Evolutionary conservation across 306 rosid genomes (phyloP), one percentile per base, ranked within the genome.

Genomic region (Casuarina cunninghamiana): DNA sequence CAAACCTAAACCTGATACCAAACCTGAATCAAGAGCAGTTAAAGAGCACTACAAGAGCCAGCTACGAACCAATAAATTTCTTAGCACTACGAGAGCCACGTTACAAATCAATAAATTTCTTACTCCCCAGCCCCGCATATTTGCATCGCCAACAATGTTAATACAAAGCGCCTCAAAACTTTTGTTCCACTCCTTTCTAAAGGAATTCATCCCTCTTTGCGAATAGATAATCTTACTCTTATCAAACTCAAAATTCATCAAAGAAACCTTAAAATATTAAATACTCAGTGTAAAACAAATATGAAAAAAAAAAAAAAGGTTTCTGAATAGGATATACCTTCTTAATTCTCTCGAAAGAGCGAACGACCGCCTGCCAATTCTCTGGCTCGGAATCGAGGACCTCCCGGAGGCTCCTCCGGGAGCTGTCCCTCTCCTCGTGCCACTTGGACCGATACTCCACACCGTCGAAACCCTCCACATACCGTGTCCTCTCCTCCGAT

Each of bases 311-410:
- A 49, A 53, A 12, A 16, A 57, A 3, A 26, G 3, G 43, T 21
- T 45, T 2, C 32, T 38, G 32, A 26, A 49, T 21, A 60, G 50
- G 51, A 41, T n/a, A 19, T 83, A 95, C 98, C 97, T 92, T 95
- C 79, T 85, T 87, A 73, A 95, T 78, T 74, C 78, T 84, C 82
- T 92, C 89, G 19, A 95, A 95, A 49, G 93, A 80, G 11, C 63
- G 70, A 35, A 95, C 97, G 69, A 92, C 97, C 0, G 93, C 96
- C 85, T 91, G 95, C 98, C 98, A 95, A 77, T 95, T 91, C 88
- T 91, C 97, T 0, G 97, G 98, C 76, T 86, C 93, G 1, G 98
- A 84, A 72, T 95, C 97, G 61, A 91, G 67, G 67, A 95, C 83
- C 87, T 81, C 84, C 77, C 83, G 81, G 53, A 95, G 84, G 62